phyloP scores from a whole-genome alignment of 1,139 yeast genomes.

The Geotrichum candidum region DNA sequence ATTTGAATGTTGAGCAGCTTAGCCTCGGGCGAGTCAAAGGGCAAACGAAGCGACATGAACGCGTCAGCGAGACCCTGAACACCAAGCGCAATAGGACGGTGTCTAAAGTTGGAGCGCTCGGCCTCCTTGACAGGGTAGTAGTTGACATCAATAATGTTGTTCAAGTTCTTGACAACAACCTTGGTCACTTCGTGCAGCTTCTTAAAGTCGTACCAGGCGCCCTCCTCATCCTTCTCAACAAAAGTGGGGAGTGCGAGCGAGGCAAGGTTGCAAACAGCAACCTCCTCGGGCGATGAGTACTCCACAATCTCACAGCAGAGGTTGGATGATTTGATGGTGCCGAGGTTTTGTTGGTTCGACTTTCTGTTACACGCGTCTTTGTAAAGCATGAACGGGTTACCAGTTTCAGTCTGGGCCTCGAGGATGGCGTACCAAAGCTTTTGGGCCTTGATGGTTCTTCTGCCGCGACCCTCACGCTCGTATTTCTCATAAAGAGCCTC shows the following conservation, averaged over 20 bases:
- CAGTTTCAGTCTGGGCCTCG: constrained; percentile 78
- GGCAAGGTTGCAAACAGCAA: constrained; percentile 82
- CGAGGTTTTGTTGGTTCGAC: constrained; percentile 72
- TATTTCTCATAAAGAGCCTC: constrained; percentile 55
- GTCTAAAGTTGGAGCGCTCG: constrained; percentile 50
- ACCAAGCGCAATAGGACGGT: constrained; percentile 74
- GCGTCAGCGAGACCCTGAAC: constrained; percentile 78
- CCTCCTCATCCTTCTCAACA: constrained; percentile 32
- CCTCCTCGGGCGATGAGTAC: constrained; percentile 69
- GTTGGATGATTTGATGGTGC: constrained; percentile 72
- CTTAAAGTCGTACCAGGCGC: constrained; percentile 49
- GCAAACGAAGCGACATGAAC: constrained; percentile 56
- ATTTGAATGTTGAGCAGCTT: constrained; percentile 56
- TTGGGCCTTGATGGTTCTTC: constrained; percentile 60
- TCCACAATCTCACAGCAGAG: constrained; percentile 80
- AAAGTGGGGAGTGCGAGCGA: constrained; percentile 71
- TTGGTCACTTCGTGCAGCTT: constrained; percentile 58
- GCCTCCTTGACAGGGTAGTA: constrained; percentile 62
- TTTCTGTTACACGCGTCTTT: constrained; percentile 75
- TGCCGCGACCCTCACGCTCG: constrained; percentile 56
- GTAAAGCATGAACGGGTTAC: constrained; percentile 76
- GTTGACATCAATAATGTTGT: constrained; percentile 62
- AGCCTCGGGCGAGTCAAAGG: constrained; percentile 63
- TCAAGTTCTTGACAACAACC: constrained; percentile 57
- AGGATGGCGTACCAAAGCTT: constrained; percentile 70